Evolutionary conservation across 2,329 filamentous ascomycete species (phyloP).

Genomic region (Myriosclerotinia curreyana): DNA sequence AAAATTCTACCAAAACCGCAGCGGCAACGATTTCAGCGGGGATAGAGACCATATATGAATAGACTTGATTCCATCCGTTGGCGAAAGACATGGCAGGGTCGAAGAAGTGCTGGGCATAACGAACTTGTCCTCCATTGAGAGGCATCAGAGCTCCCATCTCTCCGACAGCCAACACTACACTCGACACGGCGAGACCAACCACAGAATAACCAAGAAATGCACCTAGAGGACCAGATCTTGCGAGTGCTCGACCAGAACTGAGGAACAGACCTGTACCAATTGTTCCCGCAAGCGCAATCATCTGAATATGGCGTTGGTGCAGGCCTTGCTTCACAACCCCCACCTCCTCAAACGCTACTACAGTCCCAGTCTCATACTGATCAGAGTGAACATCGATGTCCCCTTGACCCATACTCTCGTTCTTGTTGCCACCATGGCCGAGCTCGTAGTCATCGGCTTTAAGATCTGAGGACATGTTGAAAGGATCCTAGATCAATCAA

Average conservation of each 20-base stretch:
- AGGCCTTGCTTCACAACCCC: constrained; percentile 8
- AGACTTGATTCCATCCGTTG: constrained; percentile 38
- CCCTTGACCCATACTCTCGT: background rate
- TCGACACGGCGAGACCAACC: constrained; percentile 46
- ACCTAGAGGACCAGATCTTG: constrained; percentile 48
- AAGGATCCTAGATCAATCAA: background rate
- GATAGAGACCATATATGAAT: constrained; percentile 35
- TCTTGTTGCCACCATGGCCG: constrained; percentile 12
- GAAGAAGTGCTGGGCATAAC: constrained; percentile 39
- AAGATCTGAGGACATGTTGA: constrained; percentile 9
- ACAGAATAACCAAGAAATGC: constrained; percentile 43
- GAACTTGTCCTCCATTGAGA: constrained; percentile 40
- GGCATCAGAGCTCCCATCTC: constrained; percentile 40
- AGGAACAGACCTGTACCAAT: constrained; percentile 54
- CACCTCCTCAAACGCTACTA: constrained; percentile 8
- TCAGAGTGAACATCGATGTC: background rate
- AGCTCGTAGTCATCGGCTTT: constrained; percentile 10
- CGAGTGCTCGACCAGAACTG: constrained; percentile 47
- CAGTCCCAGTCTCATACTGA: background rate
- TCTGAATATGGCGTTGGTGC: constrained; percentile 43
- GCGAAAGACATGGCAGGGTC: constrained; percentile 40
- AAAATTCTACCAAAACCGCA: constrained; percentile 60
- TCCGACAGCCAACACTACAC: constrained; percentile 41
- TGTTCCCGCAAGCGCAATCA: constrained; percentile 45
- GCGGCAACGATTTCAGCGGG: constrained; percentile 59